Percentiles rank a stretch among this genome's conserved stretches.
Conservation (phyloP, 1,284 basidiomycete genomes). For the Pseudozyma flocculosa region DNA sequence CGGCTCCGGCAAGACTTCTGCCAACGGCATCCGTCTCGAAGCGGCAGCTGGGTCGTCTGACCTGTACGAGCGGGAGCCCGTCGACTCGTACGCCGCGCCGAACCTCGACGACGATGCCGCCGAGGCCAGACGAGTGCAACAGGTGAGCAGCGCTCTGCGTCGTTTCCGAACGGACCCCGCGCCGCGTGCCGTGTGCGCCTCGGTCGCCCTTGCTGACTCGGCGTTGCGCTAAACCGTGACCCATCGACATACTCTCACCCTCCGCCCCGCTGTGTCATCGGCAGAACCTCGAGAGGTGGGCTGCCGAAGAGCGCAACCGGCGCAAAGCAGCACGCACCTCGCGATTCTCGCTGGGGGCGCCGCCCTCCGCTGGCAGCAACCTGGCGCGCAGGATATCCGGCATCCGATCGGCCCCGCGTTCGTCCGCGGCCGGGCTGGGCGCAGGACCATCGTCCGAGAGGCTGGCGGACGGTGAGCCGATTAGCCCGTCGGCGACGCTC, state of each 20-base stretch:
- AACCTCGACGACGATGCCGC: conserved; percentile 25
- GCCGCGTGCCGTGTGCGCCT: too few species aligned
- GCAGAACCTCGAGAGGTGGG: conserved; percentile 43
- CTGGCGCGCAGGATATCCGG: conserved; percentile 21
- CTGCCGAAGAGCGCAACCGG: conserved; percentile 36
- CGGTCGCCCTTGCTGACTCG: too few species aligned
- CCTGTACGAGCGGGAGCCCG: too few species aligned
- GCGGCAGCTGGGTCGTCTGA: too few species aligned
- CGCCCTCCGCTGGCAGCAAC: conserved; percentile 4
- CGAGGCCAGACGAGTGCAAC: conserved; percentile 39
- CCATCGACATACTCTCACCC: too few species aligned
- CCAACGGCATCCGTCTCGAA: too few species aligned
- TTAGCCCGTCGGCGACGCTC: too few species aligned
- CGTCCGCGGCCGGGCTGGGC: conserved; percentile 14
- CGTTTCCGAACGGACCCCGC: neutral
- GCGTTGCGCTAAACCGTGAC: too few species aligned
- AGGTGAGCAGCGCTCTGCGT: conserved; percentile 4
- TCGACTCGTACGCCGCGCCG: too few species aligned
- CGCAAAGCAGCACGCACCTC: conserved; percentile 43
- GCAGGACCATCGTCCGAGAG: conserved; percentile 29
- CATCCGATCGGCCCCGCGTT: conserved; percentile 2
- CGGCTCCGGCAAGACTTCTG: too few species aligned
- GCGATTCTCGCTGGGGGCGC: neutral
- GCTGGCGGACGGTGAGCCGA: conserved; percentile 22
- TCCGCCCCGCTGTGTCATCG: too few species aligned